Evolutionary conservation across 2,329 filamentous ascomycete species (phyloP).

Genomic region (Ophiosphaerella herpotricha): DNA sequence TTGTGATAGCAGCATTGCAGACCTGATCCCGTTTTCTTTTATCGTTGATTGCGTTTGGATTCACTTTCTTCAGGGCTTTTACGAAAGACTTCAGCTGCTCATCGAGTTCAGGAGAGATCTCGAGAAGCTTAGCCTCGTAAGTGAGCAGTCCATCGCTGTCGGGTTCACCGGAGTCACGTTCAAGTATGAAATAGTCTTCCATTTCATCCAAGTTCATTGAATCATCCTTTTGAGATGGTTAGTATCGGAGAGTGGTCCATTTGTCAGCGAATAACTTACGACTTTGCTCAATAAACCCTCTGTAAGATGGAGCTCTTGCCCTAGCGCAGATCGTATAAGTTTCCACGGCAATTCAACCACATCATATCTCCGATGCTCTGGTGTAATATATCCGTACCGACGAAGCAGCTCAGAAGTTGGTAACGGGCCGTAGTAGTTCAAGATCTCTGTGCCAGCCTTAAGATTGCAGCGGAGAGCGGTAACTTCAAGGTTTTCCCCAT

Average conservation of each 20-base stretch:
- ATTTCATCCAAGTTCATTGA: slow-evolving; percentile 13
- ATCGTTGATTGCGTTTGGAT: slow-evolving; percentile 7
- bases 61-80: slow-evolving; percentile 17
- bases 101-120: slow-evolving; percentile 20
- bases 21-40: slow-evolving; percentile 21
- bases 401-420: slow-evolving; percentile 27
- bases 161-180: slow-evolving; percentile 29
- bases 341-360: slow-evolving; percentile 22
- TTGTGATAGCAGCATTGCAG: slow-evolving; percentile 6
- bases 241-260: neutral
- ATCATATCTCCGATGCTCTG: slow-evolving; percentile 25
- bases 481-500: slow-evolving; percentile 24
- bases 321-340: slow-evolving; percentile 13
- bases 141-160: slow-evolving; percentile 20
- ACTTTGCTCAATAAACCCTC: slow-evolving; percentile 6
- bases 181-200: slow-evolving; percentile 24
- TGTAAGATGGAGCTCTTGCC: slow-evolving; percentile 4
- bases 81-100: slow-evolving; percentile 21
- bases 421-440: slow-evolving; percentile 31
- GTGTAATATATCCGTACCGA: slow-evolving; percentile 28
- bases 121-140: slow-evolving; percentile 11
- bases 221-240: slow-evolving; percentile 4
- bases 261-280: slow-evolving; percentile 2
- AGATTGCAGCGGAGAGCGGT: slow-evolving; percentile 17
- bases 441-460: slow-evolving; percentile 19